Percentiles rank a stretch among this genome's conserved stretches.
Conservation (phyloP, 1,284 basidiomycete genomes). For the Salmacisia buchloeana region DNA sequence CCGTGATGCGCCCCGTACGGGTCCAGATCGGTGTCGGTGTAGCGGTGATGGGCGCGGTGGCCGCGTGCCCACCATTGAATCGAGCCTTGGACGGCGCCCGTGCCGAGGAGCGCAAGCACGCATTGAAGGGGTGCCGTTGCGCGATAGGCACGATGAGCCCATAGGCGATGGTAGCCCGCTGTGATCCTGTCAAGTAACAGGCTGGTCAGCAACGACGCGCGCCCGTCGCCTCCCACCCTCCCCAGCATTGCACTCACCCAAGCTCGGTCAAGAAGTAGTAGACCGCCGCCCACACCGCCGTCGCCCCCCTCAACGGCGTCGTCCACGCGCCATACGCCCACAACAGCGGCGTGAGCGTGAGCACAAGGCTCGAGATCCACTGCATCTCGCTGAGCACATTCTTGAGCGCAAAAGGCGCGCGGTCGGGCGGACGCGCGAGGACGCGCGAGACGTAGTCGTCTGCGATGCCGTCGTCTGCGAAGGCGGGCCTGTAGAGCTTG, state of each 20-base stretch:
- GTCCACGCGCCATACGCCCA: conserved; percentile 42
- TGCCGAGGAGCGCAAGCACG: conserved; percentile 45
- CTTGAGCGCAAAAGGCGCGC: conserved; percentile 42
- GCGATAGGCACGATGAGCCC: conserved; percentile 46
- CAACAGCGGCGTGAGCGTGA: conserved; percentile 39
- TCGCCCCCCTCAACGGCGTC: conserved; percentile 29
- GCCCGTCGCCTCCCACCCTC: neutral
- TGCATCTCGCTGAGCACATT: conserved; percentile 48
- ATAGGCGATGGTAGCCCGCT: conserved; percentile 47
- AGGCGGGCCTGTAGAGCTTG: too few species aligned
- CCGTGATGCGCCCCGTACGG: conserved; percentile 49
- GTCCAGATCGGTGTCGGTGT: conserved; percentile 50
- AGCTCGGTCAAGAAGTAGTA: conserved; percentile 49
- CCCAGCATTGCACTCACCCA: conserved; percentile 14
- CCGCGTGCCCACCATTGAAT: conserved; percentile 50
- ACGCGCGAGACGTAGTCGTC: conserved; percentile 7
- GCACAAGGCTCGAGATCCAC: conserved; percentile 45
- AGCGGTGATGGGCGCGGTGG: conserved; percentile 50
- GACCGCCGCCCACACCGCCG: conserved; percentile 28
- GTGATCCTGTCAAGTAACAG: conserved; percentile 22
- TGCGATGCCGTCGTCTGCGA: conserved; percentile 1
- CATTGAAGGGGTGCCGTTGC: conserved; percentile 41
- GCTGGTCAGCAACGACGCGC: neutral
- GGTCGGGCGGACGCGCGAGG: conserved; percentile 1
- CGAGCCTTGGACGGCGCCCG: conserved; percentile 46